Evolutionary conservation across 2,329 filamentous ascomycete genomes (phyloP).

Genomic region (Harringtonia aguacate): DNA sequence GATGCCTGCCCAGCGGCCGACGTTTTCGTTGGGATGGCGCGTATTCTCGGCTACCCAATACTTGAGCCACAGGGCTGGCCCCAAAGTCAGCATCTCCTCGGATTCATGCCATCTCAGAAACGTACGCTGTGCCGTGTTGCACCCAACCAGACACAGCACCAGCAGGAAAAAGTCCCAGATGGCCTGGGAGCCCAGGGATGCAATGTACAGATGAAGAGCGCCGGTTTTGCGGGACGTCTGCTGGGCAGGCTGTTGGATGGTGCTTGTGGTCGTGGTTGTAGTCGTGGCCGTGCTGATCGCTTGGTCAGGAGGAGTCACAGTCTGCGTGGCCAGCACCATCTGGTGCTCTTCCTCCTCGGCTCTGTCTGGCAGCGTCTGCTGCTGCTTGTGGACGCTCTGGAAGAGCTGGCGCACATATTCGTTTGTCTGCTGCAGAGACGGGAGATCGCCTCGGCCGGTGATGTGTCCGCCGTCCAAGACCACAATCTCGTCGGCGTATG

Average conservation of each 20-base stretch:
- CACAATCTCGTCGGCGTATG: not conserved
- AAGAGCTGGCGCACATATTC: constrained; percentile 13
- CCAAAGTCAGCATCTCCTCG: constrained; percentile 5
- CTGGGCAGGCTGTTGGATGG: not conserved
- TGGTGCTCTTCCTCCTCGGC: too few relatives aligned
- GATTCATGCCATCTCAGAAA: too few relatives aligned
- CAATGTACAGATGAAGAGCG: not conserved
- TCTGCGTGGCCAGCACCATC: too few relatives aligned
- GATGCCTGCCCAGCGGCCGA: constrained; percentile 25
- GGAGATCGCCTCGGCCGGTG: constrained; percentile 1
- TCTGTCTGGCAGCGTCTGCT: too few relatives aligned
- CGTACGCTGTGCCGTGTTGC: constrained; percentile 13
- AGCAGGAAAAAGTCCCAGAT: constrained; percentile 4
- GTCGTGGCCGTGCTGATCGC: not conserved
- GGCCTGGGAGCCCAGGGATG: constrained; percentile 5
- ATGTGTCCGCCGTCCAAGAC: not conserved
- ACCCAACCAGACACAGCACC: constrained; percentile 1
- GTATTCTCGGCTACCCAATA: constrained; percentile 30
- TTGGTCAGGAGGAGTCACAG: not conserved
- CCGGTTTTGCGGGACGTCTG: too few relatives aligned
- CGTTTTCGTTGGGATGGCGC: constrained; percentile 25
- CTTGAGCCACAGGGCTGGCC: constrained; percentile 32
- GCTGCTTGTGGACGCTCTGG: too few relatives aligned
- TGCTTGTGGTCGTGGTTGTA: not conserved
- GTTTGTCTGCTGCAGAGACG: not conserved